phyloP scores from a whole-genome alignment of 345 rosid species.

The Nasturtium officinale region DNA sequence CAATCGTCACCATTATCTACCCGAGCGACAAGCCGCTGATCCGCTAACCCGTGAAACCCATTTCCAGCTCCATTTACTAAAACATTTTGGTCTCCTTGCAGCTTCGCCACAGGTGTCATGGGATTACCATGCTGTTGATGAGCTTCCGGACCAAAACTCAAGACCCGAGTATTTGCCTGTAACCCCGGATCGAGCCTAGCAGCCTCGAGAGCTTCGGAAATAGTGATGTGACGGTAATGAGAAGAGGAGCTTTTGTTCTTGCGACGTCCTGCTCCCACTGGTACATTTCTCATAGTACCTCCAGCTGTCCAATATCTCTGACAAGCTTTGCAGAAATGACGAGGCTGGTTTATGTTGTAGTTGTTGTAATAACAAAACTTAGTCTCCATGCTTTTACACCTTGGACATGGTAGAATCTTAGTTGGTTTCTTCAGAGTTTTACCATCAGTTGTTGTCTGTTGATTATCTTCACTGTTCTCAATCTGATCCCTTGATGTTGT shows the following conservation, averaged over 20 bases:
- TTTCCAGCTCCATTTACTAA: constrained; percentile 49
- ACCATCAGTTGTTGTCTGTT: constrained; percentile 43
- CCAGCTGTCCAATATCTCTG: constrained; percentile 97
- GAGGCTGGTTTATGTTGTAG: constrained; percentile 88
- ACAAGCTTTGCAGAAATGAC: constrained; percentile 93
- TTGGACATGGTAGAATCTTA: constrained; percentile 85
- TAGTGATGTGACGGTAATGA: constrained; percentile 66
- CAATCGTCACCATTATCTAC: constrained; percentile 66
- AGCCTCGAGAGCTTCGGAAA: constrained; percentile 73
- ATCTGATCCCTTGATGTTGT: constrained; percentile 47
- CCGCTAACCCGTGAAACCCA: constrained; percentile 44
- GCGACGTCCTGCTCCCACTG: constrained; percentile 90
- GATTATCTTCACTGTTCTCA: constrained; percentile 38
- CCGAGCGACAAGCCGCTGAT: constrained; percentile 37
- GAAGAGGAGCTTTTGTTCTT: constrained; percentile 77
- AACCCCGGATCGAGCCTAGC: constrained; percentile 56
- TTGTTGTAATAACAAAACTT: constrained; percentile 94
- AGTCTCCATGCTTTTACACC: constrained; percentile 89
- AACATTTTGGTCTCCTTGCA: constrained; percentile 50
- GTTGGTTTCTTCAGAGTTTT: constrained; percentile 85
- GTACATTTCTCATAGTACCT: constrained; percentile 91
- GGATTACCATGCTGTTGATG: constrained; percentile 53
- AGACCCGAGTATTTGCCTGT: constrained; percentile 58
- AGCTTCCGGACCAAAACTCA: constrained; percentile 66
- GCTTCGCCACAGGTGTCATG: constrained; percentile 52